A percentile compares a stretch with the other conserved stretches of the same genome.
phyloP scores from a whole-genome alignment of 1,284 basidiomycete species.

The Schizopora paradoxa region DNA sequence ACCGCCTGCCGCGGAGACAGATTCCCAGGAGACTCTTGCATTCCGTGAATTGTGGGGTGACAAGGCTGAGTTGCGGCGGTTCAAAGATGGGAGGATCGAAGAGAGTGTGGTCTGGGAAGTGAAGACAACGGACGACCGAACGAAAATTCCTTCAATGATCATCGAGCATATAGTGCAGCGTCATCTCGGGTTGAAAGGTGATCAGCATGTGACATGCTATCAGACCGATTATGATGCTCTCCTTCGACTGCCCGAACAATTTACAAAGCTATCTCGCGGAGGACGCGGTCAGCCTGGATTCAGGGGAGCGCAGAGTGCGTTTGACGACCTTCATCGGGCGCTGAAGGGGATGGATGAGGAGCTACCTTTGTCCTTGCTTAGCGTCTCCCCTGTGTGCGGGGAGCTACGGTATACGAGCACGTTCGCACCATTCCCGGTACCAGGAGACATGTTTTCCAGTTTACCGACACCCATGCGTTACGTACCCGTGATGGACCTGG shows the following conservation, averaged over 20 bases:
- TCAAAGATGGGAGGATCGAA: conserved; percentile 91
- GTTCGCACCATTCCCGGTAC: conserved; percentile 66
- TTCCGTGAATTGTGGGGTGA: conserved; percentile 92
- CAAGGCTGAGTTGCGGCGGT: conserved; percentile 90
- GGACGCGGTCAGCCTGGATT: conserved; percentile 58
- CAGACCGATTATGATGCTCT: conserved; percentile 63
- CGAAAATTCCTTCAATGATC: conserved; percentile 73
- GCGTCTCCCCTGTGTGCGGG: conserved; percentile 70
- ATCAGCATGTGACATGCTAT: conserved; percentile 48
- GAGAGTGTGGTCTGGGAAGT: conserved; percentile 95
- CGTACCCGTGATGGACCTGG: conserved; percentile 63
- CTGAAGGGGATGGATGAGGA: conserved; percentile 77
- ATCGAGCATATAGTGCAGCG: conserved; percentile 67
- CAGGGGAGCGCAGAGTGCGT: conserved; percentile 73
- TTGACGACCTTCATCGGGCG: conserved; percentile 72
- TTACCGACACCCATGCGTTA: conserved; percentile 59
- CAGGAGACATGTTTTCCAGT: conserved; percentile 36
- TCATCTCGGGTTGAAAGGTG: conserved; percentile 63
- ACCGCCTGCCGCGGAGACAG: conserved; percentile 64
- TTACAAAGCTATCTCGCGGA: conserved; percentile 44
- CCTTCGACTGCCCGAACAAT: conserved; percentile 57
- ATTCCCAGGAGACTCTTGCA: conserved; percentile 43
- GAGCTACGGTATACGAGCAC: conserved; percentile 80
- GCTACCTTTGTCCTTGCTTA: conserved; percentile 78
- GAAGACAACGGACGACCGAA: conserved; percentile 67